A percentile compares a stretch with the other conserved stretches of the same genome.
Evolutionary conservation across 75 land plant genomes (phyloP).

Genomic region (Picea sitchensis): DNA sequence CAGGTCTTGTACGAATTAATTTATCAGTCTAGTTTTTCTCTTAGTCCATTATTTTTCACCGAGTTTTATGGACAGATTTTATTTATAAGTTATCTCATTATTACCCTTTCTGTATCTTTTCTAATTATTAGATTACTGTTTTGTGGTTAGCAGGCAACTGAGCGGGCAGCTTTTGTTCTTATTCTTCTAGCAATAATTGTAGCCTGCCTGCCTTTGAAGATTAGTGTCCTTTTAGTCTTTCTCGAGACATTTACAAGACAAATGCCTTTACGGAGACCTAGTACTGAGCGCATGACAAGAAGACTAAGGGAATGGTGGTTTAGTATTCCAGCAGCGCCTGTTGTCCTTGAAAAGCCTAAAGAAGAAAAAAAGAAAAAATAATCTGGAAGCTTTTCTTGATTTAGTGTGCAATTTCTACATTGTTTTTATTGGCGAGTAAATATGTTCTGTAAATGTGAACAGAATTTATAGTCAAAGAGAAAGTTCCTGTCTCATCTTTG

Average conservation of each 20-base stretch:
- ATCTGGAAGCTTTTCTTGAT: neutral
- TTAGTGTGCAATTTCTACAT: neutral
- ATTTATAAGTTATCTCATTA: too few species aligned
- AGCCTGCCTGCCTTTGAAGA: slow-evolving; percentile 60
- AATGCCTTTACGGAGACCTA: slow-evolving; percentile 60
- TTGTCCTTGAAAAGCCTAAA: slow-evolving; percentile 58
- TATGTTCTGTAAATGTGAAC: neutral
- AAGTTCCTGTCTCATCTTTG: neutral
- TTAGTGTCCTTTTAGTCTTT: slow-evolving; percentile 44
- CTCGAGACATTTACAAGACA: slow-evolving; percentile 73
- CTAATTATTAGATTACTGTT: neutral
- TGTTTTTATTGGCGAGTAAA: neutral
- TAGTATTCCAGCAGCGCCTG: slow-evolving; percentile 95
- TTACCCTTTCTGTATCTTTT: neutral
- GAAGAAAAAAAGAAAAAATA: slow-evolving; percentile 59
- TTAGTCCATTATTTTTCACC: neutral
- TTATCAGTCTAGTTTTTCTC: neutral
- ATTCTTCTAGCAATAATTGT: slow-evolving; percentile 45
- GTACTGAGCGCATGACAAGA: slow-evolving; percentile 68
- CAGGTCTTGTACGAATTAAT: slow-evolving; percentile 47
- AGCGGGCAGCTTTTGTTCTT: slow-evolving; percentile 54
- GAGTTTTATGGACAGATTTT: neutral
- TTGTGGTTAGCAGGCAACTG: slow-evolving; percentile 61
- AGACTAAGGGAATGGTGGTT: slow-evolving; percentile 96
- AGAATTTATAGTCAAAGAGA: neutral